Conservation (phyloP, 495 filamentous ascomycete species). For the Daldinia vernicosa region DNA sequence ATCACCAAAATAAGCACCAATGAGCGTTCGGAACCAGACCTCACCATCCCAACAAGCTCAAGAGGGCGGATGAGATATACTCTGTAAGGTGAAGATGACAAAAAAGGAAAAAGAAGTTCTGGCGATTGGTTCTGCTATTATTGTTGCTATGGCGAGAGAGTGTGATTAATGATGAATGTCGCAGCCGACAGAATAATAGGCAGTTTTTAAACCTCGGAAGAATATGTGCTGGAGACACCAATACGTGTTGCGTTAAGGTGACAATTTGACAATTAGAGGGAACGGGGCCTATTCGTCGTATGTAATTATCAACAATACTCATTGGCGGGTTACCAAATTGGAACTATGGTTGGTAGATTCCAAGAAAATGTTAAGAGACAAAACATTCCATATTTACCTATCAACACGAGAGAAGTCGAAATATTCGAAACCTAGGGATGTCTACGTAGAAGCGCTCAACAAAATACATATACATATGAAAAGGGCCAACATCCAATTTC, state of each 20-base stretch:
- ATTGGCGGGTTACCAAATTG: slow-evolving; percentile 28
- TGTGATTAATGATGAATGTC: slow-evolving; percentile 35
- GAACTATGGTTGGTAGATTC: slow-evolving; percentile 29
- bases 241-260: slow-evolving; percentile 20
- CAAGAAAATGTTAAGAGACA: slow-evolving; percentile 22
- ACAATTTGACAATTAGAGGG: slow-evolving; percentile 13
- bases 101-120: slow-evolving; percentile 9
- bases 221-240: slow-evolving; percentile 37
- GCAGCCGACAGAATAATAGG: slow-evolving; percentile 20
- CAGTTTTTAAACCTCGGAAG: slow-evolving; percentile 18
- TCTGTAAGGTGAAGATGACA: slow-evolving; percentile 17
- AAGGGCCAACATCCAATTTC: slow-evolving; percentile 10
- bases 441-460: slow-evolving; percentile 1
- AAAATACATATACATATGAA: slow-evolving; percentile 3
- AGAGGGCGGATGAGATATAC: slow-evolving; percentile 20
- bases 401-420: slow-evolving; percentile 12
- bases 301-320: slow-evolving; percentile 17
- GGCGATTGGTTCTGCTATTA: slow-evolving; percentile 23
- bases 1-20: slow-evolving; percentile 37
- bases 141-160: slow-evolving; percentile 40
- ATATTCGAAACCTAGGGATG: slow-evolving; percentile 28
- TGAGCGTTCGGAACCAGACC: slow-evolving; percentile 25
- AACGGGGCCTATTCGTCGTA: slow-evolving; percentile 21
- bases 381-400: slow-evolving; percentile 33
- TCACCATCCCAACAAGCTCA: slow-evolving; percentile 18